Evolutionary conservation across 495 filamentous ascomycete species (phyloP).

Genomic region (Penicillium egyptiacum): DNA sequence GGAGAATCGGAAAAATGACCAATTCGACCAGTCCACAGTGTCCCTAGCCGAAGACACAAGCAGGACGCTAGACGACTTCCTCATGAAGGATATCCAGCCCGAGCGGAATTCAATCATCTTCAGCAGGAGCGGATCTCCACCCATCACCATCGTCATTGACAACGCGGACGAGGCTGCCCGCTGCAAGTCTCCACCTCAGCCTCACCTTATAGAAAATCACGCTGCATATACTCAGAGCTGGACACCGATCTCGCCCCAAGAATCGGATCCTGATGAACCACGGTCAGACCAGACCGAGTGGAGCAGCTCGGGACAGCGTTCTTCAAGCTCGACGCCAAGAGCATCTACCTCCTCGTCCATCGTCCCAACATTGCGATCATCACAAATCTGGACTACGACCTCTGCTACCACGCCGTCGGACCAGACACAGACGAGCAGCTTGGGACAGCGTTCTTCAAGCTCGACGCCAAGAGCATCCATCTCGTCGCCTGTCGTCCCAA

Average conservation of each 20-base stretch:
- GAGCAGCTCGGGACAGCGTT: not conserved
- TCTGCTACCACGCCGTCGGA: not conserved
- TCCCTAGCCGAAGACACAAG: constrained; percentile 22
- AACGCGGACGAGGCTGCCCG: constrained; percentile 10
- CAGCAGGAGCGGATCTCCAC: constrained; percentile 29
- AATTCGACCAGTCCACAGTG: constrained; percentile 21
- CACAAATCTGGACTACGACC: not conserved
- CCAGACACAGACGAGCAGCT: not conserved
- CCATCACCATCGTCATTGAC: constrained; percentile 24
- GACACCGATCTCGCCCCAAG: not conserved
- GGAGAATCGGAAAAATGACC: constrained; percentile 8
- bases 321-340: constrained; percentile 1
- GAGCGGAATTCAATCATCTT: constrained; percentile 34
- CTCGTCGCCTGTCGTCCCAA: not conserved
- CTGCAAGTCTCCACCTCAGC: not conserved
- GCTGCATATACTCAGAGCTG: not conserved
- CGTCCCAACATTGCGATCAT: not conserved
- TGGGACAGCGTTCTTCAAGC: not conserved
- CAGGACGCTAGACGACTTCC: constrained; percentile 22
- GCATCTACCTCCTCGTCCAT: constrained; percentile 1
- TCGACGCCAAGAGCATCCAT: constrained; percentile 2
- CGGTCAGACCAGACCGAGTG: not conserved
- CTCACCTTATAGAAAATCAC: constrained; percentile 13
- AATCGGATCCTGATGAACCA: not conserved
- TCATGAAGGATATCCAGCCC: constrained; percentile 26